Conservation (phyloP, 768 basidiomycete species). For the Rhizopogon salebrosus region DNA sequence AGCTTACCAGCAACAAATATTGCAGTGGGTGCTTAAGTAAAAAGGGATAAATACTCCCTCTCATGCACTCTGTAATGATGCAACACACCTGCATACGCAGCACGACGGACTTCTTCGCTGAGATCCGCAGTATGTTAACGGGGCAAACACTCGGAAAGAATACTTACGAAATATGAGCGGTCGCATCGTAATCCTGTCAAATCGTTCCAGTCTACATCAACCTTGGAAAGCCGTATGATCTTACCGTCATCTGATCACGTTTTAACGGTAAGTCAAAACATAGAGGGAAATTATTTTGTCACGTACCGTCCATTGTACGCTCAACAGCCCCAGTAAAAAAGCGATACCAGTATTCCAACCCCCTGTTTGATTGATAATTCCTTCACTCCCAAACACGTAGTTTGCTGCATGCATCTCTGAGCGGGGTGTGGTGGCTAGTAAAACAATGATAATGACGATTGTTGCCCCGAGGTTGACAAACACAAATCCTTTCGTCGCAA, state of each 20-base stretch:
- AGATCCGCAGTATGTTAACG: not conserved
- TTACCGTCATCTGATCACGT: slow-evolving; percentile 50
- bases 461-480: slow-evolving; percentile 86
- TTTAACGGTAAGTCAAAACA: not conserved
- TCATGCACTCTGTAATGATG: slow-evolving; percentile 19
- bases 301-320: slow-evolving; percentile 83
- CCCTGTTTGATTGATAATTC: slow-evolving; percentile 75
- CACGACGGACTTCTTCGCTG: slow-evolving; percentile 76
- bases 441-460: slow-evolving; percentile 77
- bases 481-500: slow-evolving; percentile 71
- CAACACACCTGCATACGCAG: slow-evolving; percentile 64
- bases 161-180: slow-evolving; percentile 75
- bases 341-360: slow-evolving; percentile 77
- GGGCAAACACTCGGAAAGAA: not conserved
- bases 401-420: slow-evolving; percentile 74
- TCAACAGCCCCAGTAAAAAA: slow-evolving; percentile 79
- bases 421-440: slow-evolving; percentile 69
- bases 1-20: slow-evolving; percentile 50
- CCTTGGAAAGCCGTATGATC: not conserved
- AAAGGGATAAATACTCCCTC: not conserved
- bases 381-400: slow-evolving; percentile 75
- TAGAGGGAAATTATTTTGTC: not conserved
- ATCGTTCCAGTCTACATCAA: not conserved
- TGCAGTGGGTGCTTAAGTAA: slow-evolving; percentile 42
- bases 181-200: slow-evolving; percentile 71